These are phyloP conservation scores for Macaranga tanarius DNA, from an alignment of 441 rosid genomes.

Conservation along the genomic window DNA sequence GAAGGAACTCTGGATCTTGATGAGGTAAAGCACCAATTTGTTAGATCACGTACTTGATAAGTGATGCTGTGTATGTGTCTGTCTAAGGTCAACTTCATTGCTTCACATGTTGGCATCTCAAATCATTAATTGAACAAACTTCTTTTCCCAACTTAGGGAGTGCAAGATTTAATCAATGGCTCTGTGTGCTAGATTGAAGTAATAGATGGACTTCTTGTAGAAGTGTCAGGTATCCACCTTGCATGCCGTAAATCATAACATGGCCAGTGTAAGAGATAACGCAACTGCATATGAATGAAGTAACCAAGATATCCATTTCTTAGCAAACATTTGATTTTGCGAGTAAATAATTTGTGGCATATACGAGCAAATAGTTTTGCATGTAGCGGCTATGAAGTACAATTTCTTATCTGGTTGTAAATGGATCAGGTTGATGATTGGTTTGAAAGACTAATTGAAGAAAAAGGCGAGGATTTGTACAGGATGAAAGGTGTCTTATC, in stretches of 20 bases:
- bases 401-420: constrained; percentile 1
- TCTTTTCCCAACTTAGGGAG: too few relatives aligned
- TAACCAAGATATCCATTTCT: not conserved
- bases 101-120: not conserved
- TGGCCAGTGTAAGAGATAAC: not conserved
- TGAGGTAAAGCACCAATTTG: constrained; percentile 43
- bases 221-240: not conserved
- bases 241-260: too few relatives aligned
- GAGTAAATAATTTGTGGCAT: not conserved
- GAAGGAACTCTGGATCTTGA: constrained; percentile 72
- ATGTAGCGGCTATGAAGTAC: not conserved
- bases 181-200: too few relatives aligned
- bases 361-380: not conserved
- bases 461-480: constrained; percentile 71
- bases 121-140: too few relatives aligned
- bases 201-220: not conserved
- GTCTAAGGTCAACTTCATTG: not conserved
- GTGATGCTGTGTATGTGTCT: not conserved
- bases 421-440: constrained; percentile 63
- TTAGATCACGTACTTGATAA: not conserved
- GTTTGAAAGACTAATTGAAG: constrained; percentile 71
- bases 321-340: not conserved
- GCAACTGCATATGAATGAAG: not conserved
- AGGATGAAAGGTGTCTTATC: constrained; percentile 71
- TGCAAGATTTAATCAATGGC: too few relatives aligned